Conservation (phyloP, 148 eudicot species). For the Rhododendron ovatum region DNA sequence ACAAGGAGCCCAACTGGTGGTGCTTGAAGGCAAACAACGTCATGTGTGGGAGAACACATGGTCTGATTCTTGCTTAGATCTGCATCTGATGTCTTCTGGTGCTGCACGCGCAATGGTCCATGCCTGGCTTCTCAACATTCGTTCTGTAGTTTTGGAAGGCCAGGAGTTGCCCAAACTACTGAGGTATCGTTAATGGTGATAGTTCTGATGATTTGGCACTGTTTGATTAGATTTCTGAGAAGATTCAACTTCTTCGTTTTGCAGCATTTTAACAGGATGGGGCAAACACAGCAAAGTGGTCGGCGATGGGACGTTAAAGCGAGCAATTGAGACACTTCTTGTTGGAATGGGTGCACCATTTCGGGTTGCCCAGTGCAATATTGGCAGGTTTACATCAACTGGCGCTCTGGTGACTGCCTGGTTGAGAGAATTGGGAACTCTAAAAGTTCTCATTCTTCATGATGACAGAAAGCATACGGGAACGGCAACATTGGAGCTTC, state of each 20-base stretch:
- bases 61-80: conserved; percentile 59
- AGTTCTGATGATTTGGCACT: not conserved
- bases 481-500: conserved; percentile 21
- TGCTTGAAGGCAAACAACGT: conserved; percentile 84
- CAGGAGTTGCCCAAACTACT: conserved; percentile 27
- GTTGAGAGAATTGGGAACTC: conserved; percentile 74
- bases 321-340: conserved; percentile 76
- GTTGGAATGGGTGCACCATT: conserved; percentile 76
- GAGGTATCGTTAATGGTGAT: not conserved
- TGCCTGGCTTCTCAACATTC: conserved; percentile 80
- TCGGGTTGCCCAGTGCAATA: conserved; percentile 60
- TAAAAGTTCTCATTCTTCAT: conserved; percentile 59
- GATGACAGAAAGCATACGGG: conserved; percentile 27
- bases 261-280: conserved; percentile 96
- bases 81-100: conserved; percentile 86
- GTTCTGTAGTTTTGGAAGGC: conserved; percentile 67
- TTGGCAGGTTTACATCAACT: conserved; percentile 79
- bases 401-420: conserved; percentile 77
- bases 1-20: conserved; percentile 87
- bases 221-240: not conserved
- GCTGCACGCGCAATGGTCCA: conserved; percentile 90
- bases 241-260: not conserved
- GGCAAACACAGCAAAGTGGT: conserved; percentile 98
- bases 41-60: conserved; percentile 89
- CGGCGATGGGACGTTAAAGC: conserved; percentile 74